Base-by-base conservation (phyloP, 108 stramenopile genomes). In the Cylindrotheca fusiformis region DNA sequence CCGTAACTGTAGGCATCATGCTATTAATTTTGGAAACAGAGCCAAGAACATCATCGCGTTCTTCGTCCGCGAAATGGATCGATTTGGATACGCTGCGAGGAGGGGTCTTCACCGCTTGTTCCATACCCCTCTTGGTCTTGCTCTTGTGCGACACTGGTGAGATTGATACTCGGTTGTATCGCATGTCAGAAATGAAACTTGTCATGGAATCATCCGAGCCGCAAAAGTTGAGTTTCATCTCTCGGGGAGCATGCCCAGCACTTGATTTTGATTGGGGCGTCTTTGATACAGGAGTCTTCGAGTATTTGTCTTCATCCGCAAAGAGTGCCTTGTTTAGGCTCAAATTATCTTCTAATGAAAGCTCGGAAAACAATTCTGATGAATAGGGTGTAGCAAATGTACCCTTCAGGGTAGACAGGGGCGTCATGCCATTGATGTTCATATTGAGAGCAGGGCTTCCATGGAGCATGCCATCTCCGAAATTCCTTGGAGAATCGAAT, bases 301-400 rank as follows among this genome's bases (percentile, higher is more conserved):
- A 49, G 49, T 63, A 23, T 59, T 26, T n/a, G 27, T 69, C 41
- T 20, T 66, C 79, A 23, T 74, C 73, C 2, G 73, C 58, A 49
- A 80, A 80, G 27, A 80, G 52, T 20, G 74, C 68, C 64, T 80
- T 74, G 65, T 80, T 80, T 20, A 80, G 56, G 28, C 69, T 68
- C 1, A 61, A 19, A 44, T 58, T 65, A 10, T 74, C 79, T 24
- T 71, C 73, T 10, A 72, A 72, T 6, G 79, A 80, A 6, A 74
- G 48, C 10, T 33, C 55, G 17, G 52, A 33, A 36, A 74, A 60
- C 45, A 65, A 48, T 20, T 73, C 57, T 2, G 49, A 25, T 0
- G 26, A 59, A 48, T 60, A 70, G 6, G 72, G 72, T 12, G 73
- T 70, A 21, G 68, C 54, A 60, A 74, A 80, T 4, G 73, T 65